A percentile compares a stretch with the other conserved stretches of the same genome.
Conservation (phyloP, 768 basidiomycete species). For the Lentinus tigrinus region DNA sequence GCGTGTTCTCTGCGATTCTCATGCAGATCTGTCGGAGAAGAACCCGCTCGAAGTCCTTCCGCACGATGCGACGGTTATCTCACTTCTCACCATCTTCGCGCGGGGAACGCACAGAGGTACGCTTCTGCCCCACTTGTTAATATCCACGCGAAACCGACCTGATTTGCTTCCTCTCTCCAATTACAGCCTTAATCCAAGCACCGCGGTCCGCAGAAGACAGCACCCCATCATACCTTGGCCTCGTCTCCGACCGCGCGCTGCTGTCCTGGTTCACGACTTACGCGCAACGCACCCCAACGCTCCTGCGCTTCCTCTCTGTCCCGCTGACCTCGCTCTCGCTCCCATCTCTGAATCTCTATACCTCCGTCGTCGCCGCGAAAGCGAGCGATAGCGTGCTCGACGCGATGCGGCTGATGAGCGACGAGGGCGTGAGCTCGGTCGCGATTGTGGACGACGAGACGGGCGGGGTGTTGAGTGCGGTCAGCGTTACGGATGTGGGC, state of each 20-base stretch:
- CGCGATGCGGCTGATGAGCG: slow-evolving; percentile 85
- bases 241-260: slow-evolving; percentile 75
- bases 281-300: slow-evolving; percentile 45
- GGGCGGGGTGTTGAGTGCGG: slow-evolving; percentile 65
- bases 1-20: too few species aligned
- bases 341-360: slow-evolving; percentile 63
- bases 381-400: slow-evolving; percentile 67
- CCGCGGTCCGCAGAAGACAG: slow-evolving; percentile 31
- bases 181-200: slow-evolving; percentile 60
- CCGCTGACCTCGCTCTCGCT: slow-evolving; percentile 56
- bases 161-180: too few species aligned
- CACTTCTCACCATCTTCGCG: slow-evolving; percentile 64
- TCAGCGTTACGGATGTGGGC: slow-evolving; percentile 82
- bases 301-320: slow-evolving; percentile 49
- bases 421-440: slow-evolving; percentile 80
- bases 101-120: slow-evolving; percentile 71
- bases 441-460: slow-evolving; percentile 71
- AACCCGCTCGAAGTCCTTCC: slow-evolving; percentile 69
- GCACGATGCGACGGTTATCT: slow-evolving; percentile 60
- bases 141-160: too few species aligned
- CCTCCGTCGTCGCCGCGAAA: slow-evolving; percentile 60
- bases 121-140: slow-evolving; percentile 12
- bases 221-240: slow-evolving; percentile 53
- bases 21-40: slow-evolving; percentile 81
- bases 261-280: slow-evolving; percentile 66